Evolutionary conservation across 1,284 basidiomycete species (phyloP).

Genomic region (Rhodotorula sp.): DNA sequence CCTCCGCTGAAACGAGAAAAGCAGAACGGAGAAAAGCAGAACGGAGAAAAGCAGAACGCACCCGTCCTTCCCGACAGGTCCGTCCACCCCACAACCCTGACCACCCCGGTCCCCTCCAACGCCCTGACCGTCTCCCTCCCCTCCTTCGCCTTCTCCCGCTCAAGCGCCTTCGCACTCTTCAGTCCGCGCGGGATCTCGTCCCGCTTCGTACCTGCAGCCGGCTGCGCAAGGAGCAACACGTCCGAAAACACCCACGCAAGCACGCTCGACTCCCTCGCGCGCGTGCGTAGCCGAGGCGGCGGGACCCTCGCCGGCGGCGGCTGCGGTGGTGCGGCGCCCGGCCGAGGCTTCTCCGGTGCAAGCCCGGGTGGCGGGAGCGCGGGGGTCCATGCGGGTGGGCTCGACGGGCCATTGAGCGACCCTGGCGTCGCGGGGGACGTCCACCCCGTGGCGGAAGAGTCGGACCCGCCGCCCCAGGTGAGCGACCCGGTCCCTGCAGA

Average conservation of each 20-base stretch:
- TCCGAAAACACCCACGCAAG: conserved; percentile 68
- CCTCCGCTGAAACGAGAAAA: not conserved
- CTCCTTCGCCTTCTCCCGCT: conserved; percentile 20
- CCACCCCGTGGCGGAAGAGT: conserved; percentile 6
- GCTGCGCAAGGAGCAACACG: conserved; percentile 60
- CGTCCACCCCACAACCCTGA: conserved; percentile 59
- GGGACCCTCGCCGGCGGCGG: no score
- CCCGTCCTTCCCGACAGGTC: conserved; percentile 51
- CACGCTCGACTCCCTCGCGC: conserved; percentile 48
- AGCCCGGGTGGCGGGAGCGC: not conserved
- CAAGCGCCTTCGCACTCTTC: not conserved
- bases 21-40: not conserved
- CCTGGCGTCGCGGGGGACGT: not conserved
- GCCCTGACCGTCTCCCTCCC: conserved; percentile 53
- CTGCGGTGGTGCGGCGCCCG: not conserved
- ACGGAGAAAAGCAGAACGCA: conserved; percentile 38
- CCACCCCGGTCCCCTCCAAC: conserved; percentile 60
- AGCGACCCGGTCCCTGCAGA: not conserved
- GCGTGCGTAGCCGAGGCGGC: conserved; percentile 20
- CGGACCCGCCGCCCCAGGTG: not conserved
- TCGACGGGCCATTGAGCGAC: conserved; percentile 16
- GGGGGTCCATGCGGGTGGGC: not conserved
- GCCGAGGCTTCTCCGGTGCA: no score
- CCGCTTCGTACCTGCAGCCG: not conserved
- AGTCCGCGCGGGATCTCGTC: not conserved